Evolutionary conservation across 208 protist genomes (phyloP).

Genomic region (Angomonas deanei): DNA sequence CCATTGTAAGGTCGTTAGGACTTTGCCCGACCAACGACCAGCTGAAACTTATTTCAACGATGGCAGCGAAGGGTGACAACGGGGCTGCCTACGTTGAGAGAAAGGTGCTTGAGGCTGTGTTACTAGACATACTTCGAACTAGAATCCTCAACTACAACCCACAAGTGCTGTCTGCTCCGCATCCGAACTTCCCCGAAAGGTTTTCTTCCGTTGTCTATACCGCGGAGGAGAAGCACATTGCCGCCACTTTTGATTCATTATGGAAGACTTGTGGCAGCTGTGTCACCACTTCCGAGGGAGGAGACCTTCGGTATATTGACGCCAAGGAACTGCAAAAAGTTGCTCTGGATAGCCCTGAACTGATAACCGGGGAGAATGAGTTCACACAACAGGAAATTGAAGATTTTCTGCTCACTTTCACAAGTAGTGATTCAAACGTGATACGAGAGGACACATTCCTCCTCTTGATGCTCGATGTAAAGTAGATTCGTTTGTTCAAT

Average conservation of each 20-base stretch:
- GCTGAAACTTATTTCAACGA: not conserved
- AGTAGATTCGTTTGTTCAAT: too few species aligned
- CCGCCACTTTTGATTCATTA: conserved; percentile 27
- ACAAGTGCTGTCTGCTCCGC: conserved; percentile 8
- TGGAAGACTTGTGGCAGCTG: conserved; percentile 17
- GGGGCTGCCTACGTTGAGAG: not conserved
- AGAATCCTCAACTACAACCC: conserved; percentile 32
- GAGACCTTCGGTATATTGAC: conserved; percentile 14
- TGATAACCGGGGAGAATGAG: conserved; percentile 12
- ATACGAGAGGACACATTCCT: conserved; percentile 41
- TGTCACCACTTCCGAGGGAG: not conserved
- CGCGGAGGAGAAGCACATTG: conserved; percentile 10
- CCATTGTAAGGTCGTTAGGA: not conserved
- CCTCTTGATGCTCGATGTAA: conserved; percentile 19
- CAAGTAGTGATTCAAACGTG: conserved; percentile 10
- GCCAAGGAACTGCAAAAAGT: conserved; percentile 10
- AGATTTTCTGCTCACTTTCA: conserved; percentile 21
- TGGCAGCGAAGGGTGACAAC: not conserved
- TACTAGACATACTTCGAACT: conserved; percentile 21
- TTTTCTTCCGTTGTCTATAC: conserved; percentile 23
- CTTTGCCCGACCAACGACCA: not conserved
- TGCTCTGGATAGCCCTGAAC: conserved; percentile 9
- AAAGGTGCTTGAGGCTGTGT: conserved; percentile 5
- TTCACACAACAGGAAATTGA: conserved; percentile 28
- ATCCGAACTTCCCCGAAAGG: conserved; percentile 11